Evolutionary conservation across 1,284 basidiomycete genomes (phyloP), one percentile per base, ranked within the genome.

Genomic region (Pulveroboletus sp.): DNA sequence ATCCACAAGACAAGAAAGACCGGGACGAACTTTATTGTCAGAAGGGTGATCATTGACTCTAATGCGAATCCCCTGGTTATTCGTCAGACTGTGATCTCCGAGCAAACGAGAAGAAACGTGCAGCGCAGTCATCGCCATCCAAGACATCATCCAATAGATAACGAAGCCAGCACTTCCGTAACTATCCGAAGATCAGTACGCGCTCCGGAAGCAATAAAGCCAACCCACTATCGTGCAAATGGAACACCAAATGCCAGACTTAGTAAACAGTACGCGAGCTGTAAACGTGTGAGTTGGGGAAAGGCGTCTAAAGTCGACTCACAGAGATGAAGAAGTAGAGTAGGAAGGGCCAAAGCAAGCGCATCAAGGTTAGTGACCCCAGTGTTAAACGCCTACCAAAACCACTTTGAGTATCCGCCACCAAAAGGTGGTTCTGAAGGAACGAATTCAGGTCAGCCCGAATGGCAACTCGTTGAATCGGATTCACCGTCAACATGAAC

Each of bases 111-210:
- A 31, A 43, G 33, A 50, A 40, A 74, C 79, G 25, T 67, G 78
- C 82, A 83, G 71, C 1, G 85, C 75, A 20, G 78, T 66, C 86
- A 88, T 88, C 17, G 77, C 82, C 46, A 82, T 61, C 79, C 79
- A 91, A 54, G 84, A 82, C 59, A 88, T 72, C 81, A 89, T 86
- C 85, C 88, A 91, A 74, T 88, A 90, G 24, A 91, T 74, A 59
- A 91, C 74, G 71, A 91, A 91, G 0, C 89, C 90, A 1, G 72
- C 77, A 28, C 73, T 69, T 10, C 81, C 81, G 56, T 81, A 85
- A 33, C 74, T 64, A 36, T 20, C 15, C 10, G 9, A 25, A 14
- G 38, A 33, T 60, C 31, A 65, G 48, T 25, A 33, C 18, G 17
- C 42, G 22, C 38, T 39, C n/a, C n/a, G 38, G 33, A 36, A 42